These are phyloP conservation scores for Glonium stellatum DNA, from an alignment of 495 filamentous ascomycete species.

Conservation along the genomic window DNA sequence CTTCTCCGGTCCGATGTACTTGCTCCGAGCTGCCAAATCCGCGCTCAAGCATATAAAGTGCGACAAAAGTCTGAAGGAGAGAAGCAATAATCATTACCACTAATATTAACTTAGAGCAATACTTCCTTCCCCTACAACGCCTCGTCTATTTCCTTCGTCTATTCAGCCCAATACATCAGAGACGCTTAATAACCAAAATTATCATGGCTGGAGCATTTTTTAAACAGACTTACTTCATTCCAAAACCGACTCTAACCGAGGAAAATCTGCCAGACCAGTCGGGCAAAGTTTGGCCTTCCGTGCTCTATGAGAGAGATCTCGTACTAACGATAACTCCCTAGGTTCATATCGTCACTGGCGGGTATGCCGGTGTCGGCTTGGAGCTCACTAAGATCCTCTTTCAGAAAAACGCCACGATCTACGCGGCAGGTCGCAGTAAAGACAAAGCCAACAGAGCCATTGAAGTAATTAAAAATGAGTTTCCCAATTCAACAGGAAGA, in stretches of 20 bases:
- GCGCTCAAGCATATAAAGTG: no score
- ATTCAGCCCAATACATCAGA: no score
- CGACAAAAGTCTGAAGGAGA: no score
- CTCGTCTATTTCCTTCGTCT: no score
- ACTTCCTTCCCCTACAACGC: no score
- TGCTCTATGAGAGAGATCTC: neutral
- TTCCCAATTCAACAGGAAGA: constrained; percentile 26
- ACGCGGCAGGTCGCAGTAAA: constrained; percentile 32
- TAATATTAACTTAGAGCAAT: no score
- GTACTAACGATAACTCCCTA: neutral
- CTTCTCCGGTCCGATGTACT: no score
- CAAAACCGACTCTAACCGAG: neutral
- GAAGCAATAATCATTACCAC: no score
- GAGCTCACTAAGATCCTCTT: constrained; percentile 40
- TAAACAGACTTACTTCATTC: neutral
- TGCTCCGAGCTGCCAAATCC: no score
- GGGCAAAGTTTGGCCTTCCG: neutral
- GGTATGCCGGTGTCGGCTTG: constrained; percentile 31
- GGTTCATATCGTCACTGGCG: constrained; percentile 19
- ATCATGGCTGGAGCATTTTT: neutral
- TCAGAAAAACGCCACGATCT: constrained; percentile 35
- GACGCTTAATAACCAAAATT: no score
- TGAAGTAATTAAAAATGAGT: constrained; percentile 25
- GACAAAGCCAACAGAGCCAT: constrained; percentile 36
- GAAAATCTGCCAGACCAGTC: constrained; percentile 1